phyloP scores from a whole-genome alignment of 805 yeast genomes.

The Blastobotrys attinorum region DNA sequence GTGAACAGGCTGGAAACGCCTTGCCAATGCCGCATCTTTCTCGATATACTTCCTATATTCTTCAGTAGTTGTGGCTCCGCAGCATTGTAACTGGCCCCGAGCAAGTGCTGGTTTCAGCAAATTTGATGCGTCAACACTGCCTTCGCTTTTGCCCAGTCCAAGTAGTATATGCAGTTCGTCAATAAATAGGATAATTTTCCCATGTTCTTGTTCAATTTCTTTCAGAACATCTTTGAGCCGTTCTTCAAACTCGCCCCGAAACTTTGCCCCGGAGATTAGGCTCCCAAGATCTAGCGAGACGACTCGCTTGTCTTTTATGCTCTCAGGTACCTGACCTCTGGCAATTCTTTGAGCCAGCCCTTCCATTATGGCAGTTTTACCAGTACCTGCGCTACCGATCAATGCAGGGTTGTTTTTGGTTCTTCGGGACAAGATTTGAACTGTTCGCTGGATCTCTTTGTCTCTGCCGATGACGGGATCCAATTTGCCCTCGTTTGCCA shows the following conservation, averaged over 20 bases:
- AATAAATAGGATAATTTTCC: constrained; percentile 70
- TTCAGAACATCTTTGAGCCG: constrained; percentile 72
- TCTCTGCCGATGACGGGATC: constrained; percentile 98
- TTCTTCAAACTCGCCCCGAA: constrained; percentile 93
- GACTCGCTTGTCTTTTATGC: constrained; percentile 78
- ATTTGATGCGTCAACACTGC: constrained; percentile 93
- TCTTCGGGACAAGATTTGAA: constrained; percentile 84
- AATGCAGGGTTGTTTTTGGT: constrained; percentile 94
- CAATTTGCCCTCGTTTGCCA: constrained; percentile 82
- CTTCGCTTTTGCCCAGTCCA: constrained; percentile 91
- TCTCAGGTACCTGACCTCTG: constrained; percentile 89
- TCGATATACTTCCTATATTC: constrained; percentile 90
- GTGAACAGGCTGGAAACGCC: constrained; percentile 85
- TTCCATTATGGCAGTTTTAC: constrained; percentile 94
- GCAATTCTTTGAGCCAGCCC: constrained; percentile 92
- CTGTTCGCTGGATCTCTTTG: constrained; percentile 87
- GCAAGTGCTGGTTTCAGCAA: constrained; percentile 89
- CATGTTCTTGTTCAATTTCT: constrained; percentile 74
- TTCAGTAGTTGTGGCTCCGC: constrained; percentile 94
- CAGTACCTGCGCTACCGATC: constrained; percentile 96
- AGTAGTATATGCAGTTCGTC: constrained; percentile 86
- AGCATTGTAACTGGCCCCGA: constrained; percentile 83
- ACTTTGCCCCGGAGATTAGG: constrained; percentile 90
- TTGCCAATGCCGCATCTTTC: constrained; percentile 90
- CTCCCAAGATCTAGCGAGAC: constrained; percentile 83